Base-by-base conservation (phyloP, 2,329 filamentous ascomycete genomes). In the Penicillium aurantiogriseum region DNA sequence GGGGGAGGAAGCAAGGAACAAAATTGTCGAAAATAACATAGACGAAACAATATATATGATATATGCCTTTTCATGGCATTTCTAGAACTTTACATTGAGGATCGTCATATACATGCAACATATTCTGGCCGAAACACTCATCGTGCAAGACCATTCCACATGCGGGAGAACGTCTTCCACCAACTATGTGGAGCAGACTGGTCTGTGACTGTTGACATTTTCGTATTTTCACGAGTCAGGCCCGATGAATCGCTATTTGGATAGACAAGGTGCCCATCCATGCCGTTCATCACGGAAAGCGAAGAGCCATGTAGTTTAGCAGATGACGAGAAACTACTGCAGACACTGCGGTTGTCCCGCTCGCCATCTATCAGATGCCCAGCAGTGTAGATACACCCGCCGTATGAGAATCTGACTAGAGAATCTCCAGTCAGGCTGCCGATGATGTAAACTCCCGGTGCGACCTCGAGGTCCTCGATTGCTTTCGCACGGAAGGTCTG, bases 381-480 rank as follows among this genome's bases (percentile, higher is more conserved):
- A 4, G 83, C 84, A 5, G 81, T 77, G 64, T 82, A 83, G 8
- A 82, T 79, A 62, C 84, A 85, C 5, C 83, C 81, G 3, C 84
- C 84, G 29, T 85, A 82, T 9, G 83, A 82, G 64, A 85, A 85
- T 1, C 84, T 76, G 27, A 87, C 81, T 4, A 87, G 73, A 3
- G 83, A 85, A 67, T 87, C 84, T 4, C 84, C 84, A 0, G 83
- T 84, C 49, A 87, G 65, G 61, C 83, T 85, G 11, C 84, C 84
- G 38, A 82, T 81, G 43, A 83, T 78, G 67, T 84, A 85, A 31
- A 86, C 75, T 43, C 79, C 71, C 0, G 70, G 75, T 0, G 82
- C 78, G 31, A 86, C 74, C 67, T 86, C 81, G 17, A 85, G 71
- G 45, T 81, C 78, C 8, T 75, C 69, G 51, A 82, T 77, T 0